phyloP scores from a whole-genome alignment of 2,329 filamentous ascomycete genomes.

The Ceratocystis albifundus region DNA sequence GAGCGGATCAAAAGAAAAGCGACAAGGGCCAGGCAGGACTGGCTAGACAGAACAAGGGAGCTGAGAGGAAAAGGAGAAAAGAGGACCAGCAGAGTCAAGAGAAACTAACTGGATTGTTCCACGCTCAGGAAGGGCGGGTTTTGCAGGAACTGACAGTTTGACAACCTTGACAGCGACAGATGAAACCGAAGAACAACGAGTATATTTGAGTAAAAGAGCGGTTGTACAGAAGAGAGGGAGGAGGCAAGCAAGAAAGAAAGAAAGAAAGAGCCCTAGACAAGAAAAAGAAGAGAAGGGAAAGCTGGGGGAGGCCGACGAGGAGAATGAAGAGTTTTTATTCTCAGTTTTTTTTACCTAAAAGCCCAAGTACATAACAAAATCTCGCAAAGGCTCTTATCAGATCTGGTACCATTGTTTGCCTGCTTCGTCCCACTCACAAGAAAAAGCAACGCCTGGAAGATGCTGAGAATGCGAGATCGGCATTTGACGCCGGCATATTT shows the following conservation, averaged over 20 bases:
- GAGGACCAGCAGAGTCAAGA: neutral
- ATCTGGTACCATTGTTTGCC: neutral
- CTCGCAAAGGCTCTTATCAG: neutral
- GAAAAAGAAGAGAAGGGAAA: neutral
- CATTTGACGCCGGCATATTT: constrained; percentile 1
- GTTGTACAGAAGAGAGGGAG: neutral
- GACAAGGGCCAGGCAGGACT: neutral
- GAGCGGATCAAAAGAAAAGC: too few species aligned
- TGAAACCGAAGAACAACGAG: neutral
- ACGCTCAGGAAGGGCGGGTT: too few species aligned
- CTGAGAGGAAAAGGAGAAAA: neutral
- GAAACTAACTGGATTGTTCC: neutral
- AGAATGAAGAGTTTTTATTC: neutral
- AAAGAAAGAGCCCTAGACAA: neutral
- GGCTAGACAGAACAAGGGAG: neutral
- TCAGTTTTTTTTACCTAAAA: neutral
- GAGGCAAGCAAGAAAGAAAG: neutral
- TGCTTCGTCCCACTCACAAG: neutral
- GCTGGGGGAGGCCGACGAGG: neutral
- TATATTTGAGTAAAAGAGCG: neutral
- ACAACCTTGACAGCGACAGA: neutral
- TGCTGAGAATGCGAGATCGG: neutral
- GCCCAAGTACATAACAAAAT: neutral
- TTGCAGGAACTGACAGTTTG: constrained; percentile 3
- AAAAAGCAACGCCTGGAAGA: neutral